phyloP scores from a whole-genome alignment of 352 stramenopile species.

The Globisporangium alternatum region DNA sequence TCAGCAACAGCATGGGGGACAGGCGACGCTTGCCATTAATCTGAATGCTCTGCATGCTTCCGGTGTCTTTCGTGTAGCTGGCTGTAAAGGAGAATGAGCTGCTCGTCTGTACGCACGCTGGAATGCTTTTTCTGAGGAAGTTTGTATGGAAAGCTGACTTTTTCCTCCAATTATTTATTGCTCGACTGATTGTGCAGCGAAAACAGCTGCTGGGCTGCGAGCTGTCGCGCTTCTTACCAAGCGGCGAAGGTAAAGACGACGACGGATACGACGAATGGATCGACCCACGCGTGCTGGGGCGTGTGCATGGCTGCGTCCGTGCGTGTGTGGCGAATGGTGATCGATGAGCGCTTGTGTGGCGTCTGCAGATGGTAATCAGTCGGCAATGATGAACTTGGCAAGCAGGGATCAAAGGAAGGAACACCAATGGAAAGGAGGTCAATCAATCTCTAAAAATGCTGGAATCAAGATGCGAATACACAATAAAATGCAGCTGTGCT shows the following conservation, averaged over 20 bases:
- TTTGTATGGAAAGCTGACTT: conserved; percentile 4
- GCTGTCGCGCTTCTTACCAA: background rate
- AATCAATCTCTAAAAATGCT: conserved; percentile 6
- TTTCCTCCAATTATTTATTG: background rate
- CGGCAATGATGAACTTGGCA: background rate
- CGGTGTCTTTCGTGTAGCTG: background rate
- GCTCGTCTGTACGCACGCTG: background rate
- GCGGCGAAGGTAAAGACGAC: background rate
- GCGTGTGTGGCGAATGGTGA: no score
- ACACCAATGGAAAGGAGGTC: background rate
- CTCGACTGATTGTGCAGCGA: conserved; percentile 3
- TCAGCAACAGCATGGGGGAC: background rate
- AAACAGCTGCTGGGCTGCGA: conserved; percentile 8
- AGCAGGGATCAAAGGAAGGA: background rate
- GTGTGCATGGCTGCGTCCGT: background rate
- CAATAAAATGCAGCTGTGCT: conserved; percentile 4
- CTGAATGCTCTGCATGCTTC: background rate
- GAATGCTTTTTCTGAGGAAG: background rate
- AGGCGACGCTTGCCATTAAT: background rate
- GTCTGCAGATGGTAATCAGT: background rate
- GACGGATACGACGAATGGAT: background rate
- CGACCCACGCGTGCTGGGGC: background rate
- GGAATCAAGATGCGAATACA: background rate
- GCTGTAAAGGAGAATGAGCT: background rate
- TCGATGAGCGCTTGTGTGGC: no score